phyloP scores from a whole-genome alignment of 495 filamentous ascomycete genomes.

The Xylaria castorea region DNA sequence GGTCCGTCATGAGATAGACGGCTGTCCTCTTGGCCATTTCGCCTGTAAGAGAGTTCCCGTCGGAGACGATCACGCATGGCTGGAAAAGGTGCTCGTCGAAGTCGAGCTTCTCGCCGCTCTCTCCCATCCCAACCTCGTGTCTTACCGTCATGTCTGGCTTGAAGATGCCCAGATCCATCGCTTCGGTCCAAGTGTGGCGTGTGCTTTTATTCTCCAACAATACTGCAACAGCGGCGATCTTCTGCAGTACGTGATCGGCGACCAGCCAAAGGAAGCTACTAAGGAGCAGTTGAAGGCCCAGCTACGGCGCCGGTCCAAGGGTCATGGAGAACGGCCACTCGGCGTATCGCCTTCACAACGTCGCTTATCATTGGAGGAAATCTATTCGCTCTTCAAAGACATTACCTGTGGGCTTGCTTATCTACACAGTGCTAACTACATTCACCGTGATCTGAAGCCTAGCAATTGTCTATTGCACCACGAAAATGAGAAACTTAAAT shows the following conservation, averaged over 20 bases:
- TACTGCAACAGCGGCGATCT: conserved; percentile 97
- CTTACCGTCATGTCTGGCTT: conserved; percentile 96
- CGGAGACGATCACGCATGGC: conserved; percentile 92
- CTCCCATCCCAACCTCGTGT: conserved; percentile 94
- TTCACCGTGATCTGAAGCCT: conserved; percentile 95
- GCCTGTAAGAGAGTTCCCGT: conserved; percentile 98
- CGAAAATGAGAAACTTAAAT: conserved; percentile 70
- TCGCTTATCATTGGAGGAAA: conserved; percentile 80
- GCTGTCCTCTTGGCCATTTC: conserved; percentile 84
- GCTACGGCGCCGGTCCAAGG: conserved; percentile 76
- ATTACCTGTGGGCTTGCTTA: conserved; percentile 91
- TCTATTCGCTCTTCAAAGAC: conserved; percentile 96
- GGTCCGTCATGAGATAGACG: conserved; percentile 88
- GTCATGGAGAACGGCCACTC: conserved; percentile 50
- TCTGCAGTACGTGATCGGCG: conserved; percentile 79
- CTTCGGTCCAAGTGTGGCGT: conserved; percentile 91
- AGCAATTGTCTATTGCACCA: conserved; percentile 92
- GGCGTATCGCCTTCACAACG: conserved; percentile 61
- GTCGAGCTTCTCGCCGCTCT: conserved; percentile 91
- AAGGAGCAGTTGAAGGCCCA: conserved; percentile 87
- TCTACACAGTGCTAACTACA: conserved; percentile 91
- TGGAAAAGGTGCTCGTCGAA: conserved; percentile 90
- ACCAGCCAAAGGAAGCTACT: conserved; percentile 64
- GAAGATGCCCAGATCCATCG: conserved; percentile 82
- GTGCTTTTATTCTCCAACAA: conserved; percentile 95